Conservation (phyloP, 106 monocot genomes). For the Dioscorea zingiberensis region DNA sequence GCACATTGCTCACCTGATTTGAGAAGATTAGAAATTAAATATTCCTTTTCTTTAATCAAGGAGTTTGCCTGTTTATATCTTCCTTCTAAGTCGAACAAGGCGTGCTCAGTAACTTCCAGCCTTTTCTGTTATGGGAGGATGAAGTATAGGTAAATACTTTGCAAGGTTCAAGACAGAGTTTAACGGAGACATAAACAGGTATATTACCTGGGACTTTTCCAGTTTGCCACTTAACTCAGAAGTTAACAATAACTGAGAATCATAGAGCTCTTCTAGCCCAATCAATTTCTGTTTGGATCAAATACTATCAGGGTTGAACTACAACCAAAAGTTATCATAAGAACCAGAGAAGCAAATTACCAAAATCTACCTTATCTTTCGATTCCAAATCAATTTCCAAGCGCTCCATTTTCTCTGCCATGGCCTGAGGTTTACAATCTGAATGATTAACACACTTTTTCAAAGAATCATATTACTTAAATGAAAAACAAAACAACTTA, state of each 20-base stretch:
- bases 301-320: neutral
- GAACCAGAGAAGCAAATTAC: neutral
- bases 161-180: neutral
- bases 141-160: slow-evolving; percentile 4
- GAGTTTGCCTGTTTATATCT: slow-evolving; percentile 48
- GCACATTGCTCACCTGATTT: slow-evolving; percentile 47
- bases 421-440: slow-evolving; percentile 29
- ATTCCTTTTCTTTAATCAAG: slow-evolving; percentile 65
- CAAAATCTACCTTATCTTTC: slow-evolving; percentile 63
- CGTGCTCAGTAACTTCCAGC: slow-evolving; percentile 34
- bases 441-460: too few species aligned
- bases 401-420: slow-evolving; percentile 70
- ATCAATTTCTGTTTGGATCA: slow-evolving; percentile 44
- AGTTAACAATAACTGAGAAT: slow-evolving; percentile 41
- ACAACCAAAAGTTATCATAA: neutral
- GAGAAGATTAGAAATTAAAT: slow-evolving; percentile 55
- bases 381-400: slow-evolving; percentile 65
- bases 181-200: neutral
- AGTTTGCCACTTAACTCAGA: slow-evolving; percentile 53
- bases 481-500: too few species aligned
- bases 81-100: slow-evolving; percentile 46
- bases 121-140: slow-evolving; percentile 33
- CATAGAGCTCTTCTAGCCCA: slow-evolving; percentile 63
- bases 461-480: too few species aligned
- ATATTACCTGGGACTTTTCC: slow-evolving; percentile 48